Percentiles rank a stretch among this genome's conserved stretches.
These are phyloP conservation scores for Suillus discolor DNA, from an alignment of 768 basidiomycete species.

Conservation along the genomic window DNA sequence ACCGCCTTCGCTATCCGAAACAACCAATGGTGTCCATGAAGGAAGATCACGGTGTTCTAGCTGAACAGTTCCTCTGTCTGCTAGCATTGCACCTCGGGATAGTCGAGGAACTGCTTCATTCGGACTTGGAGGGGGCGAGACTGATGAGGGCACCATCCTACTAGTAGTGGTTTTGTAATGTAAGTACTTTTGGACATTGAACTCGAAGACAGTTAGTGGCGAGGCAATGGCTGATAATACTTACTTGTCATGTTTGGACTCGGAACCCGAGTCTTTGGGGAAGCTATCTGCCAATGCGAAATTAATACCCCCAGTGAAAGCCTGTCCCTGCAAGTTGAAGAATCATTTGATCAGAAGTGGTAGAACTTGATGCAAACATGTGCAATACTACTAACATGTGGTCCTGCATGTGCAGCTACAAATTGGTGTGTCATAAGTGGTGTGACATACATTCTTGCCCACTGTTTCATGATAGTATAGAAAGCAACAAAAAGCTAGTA, in stretches of 20 bases:
- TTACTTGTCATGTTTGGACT: not conserved
- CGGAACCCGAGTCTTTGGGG: not conserved
- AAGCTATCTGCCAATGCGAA: not conserved
- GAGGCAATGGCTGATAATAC: not conserved
- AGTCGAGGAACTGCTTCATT: not conserved
- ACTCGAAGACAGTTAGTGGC: not conserved
- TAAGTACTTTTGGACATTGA: not conserved
- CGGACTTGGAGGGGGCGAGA: not conserved
- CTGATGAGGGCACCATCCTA: not conserved
- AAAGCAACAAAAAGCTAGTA: not conserved
- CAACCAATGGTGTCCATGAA: slow-evolving; percentile 5
- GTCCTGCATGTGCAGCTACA: not conserved
- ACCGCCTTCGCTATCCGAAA: not conserved
- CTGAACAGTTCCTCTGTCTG: too few species aligned
- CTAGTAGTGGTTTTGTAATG: not conserved
- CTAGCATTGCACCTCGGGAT: not conserved
- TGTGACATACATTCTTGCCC: not conserved
- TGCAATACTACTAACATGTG: not conserved
- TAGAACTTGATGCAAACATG: not conserved
- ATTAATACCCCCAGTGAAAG: not conserved
- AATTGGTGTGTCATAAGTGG: not conserved
- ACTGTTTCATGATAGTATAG: not conserved
- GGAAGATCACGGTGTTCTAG: not conserved
- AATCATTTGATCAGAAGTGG: not conserved
- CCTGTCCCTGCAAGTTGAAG: not conserved